Percentiles rank a stretch among this genome's conserved stretches.
Conservation (phyloP, 108 stramenopile species). For the Aurantiochytrium sp. region DNA sequence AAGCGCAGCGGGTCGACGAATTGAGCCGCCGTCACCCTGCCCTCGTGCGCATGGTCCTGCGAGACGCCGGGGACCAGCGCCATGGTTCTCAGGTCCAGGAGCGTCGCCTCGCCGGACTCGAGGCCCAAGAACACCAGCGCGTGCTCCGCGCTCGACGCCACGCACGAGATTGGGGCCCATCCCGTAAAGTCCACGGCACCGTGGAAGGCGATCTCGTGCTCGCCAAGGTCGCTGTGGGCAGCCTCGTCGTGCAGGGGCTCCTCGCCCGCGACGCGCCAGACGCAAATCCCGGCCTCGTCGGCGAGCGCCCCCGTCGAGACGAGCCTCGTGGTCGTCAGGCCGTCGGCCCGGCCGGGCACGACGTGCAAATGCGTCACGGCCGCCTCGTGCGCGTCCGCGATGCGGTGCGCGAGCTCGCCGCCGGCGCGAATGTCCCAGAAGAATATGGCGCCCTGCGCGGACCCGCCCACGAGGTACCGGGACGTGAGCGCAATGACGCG, state of each 20-base stretch:
- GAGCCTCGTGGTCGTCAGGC: neutral
- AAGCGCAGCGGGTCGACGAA: neutral
- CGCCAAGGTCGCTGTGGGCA: too few relatives aligned
- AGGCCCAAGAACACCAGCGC: neutral
- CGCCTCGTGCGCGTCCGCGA: neutral
- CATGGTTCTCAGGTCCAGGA: neutral
- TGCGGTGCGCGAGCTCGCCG: neutral
- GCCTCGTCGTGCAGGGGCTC: too few relatives aligned
- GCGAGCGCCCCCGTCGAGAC: neutral
- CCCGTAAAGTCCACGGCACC: neutral
- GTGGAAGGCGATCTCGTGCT: too few relatives aligned
- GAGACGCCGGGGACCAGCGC: neutral
- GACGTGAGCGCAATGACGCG: neutral
- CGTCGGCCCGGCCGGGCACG: neutral
- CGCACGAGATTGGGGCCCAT: neutral
- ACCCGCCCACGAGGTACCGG: neutral
- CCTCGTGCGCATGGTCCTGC: neutral
- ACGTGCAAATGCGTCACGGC: neutral
- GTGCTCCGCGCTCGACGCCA: neutral
- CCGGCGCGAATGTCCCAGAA: neutral
- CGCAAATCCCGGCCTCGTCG: neutral
- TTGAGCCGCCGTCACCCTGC: neutral
- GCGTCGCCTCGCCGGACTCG: neutral
- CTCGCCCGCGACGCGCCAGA: neutral
- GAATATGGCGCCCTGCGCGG: neutral